phyloP scores from a whole-genome alignment of 257 asterid species.

The Datura wrightii region DNA sequence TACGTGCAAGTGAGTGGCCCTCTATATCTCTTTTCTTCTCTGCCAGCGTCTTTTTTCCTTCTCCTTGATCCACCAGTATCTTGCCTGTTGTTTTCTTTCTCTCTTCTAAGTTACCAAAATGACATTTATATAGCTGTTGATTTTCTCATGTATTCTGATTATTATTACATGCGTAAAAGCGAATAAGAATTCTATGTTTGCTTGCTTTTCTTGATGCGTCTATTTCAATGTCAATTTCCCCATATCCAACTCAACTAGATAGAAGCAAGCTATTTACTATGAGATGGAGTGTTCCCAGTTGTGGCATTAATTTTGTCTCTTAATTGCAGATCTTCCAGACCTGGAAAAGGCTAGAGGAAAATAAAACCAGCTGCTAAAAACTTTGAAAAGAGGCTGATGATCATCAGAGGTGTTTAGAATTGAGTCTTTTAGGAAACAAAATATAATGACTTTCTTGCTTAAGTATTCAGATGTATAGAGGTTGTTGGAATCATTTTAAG shows the following conservation, averaged over 20 bases:
- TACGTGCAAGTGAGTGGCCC: background rate
- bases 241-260: background rate
- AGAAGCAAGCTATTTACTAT: background rate
- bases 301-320: conserved; percentile 1
- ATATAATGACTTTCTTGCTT: background rate
- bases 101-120: background rate
- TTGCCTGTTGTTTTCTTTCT: background rate
- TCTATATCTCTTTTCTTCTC: background rate
- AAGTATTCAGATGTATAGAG: conserved; percentile 17
- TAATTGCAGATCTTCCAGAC: conserved; percentile 83
- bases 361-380: conserved; percentile 29
- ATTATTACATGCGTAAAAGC: background rate
- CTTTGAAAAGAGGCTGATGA: conserved; percentile 21
- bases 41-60: background rate
- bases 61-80: background rate
- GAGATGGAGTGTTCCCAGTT: background rate
- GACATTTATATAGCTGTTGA: background rate
- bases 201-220: background rate
- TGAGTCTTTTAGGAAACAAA: background rate
- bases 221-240: background rate
- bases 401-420: background rate
- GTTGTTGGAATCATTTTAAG: background rate
- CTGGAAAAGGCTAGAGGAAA: conserved; percentile 76
- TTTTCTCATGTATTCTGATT: background rate
- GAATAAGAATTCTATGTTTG: background rate